Conservation (phyloP, 208 protist genomes). For the Acanthamoeba culbertsoni region DNA sequence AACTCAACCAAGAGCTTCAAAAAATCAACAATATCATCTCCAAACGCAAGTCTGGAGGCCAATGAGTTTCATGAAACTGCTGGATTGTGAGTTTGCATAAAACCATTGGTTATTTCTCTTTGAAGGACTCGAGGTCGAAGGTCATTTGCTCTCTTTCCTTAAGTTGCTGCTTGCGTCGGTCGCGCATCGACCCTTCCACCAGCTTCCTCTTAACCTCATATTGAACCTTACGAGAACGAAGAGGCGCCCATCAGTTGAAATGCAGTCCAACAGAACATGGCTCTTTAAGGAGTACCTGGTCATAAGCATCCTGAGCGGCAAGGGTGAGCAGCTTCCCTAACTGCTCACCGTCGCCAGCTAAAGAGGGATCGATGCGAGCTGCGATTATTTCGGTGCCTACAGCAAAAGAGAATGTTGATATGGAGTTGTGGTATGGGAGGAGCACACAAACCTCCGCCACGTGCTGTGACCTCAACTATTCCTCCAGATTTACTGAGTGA, state of each 20-base stretch:
- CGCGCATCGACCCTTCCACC: not conserved
- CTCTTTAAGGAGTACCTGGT: not conserved
- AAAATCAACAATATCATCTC: constrained; percentile 3
- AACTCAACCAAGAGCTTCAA: constrained; percentile 36
- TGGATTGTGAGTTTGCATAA: not conserved
- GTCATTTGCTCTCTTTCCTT: not conserved
- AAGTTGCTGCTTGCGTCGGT: not conserved
- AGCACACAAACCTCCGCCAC: not conserved
- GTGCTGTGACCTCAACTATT: not conserved
- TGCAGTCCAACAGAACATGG: not conserved
- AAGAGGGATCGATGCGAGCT: not conserved
- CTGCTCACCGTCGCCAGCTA: not conserved
- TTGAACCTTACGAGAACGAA: not conserved
- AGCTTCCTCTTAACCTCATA: not conserved
- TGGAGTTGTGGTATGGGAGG: not conserved
- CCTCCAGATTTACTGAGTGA: not conserved
- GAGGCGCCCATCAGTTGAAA: not conserved
- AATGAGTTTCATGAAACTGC: not conserved
- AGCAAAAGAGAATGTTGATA: not conserved
- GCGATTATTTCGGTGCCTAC: not conserved
- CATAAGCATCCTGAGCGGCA: not conserved
- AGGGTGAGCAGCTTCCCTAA: not conserved
- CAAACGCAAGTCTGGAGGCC: not conserved
- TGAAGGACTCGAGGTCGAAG: not conserved
- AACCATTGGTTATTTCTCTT: not conserved